Evolutionary conservation across 768 basidiomycete species (phyloP), one percentile per base, ranked within the genome.

Genomic region (Boletus coccyginus): DNA sequence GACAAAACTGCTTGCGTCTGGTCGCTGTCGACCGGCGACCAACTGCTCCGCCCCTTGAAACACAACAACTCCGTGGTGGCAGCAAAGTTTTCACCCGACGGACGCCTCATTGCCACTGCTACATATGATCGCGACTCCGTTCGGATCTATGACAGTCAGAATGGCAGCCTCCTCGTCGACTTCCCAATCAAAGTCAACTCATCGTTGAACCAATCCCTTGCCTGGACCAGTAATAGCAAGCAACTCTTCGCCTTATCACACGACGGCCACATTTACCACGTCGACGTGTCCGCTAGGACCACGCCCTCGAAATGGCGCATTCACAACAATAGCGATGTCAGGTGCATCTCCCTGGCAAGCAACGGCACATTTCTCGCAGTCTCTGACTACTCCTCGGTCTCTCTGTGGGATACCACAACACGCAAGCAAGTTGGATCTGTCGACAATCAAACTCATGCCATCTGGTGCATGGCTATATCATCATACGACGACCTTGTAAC

Each of bases 331-430:
- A 14, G 19, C 1, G 1, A 32, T 12, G 46, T 42, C 10, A 29
- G 0, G 12, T 52, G 39, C 31, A 46, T 60, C 7, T 3, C 47
- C 24, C 16, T 60, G 7, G 43, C 51, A 6, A 40, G 17, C 21
- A 32, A 46, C 7, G 52, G 39, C 17, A 21, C 13, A 5, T 52
- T 48, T 38, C 31, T 60, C n/a, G 57, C 51, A n/a, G 47, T 24
- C 21, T 33, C 41, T 4, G 33, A n/a, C 0, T 3, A 12, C 1
- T 40, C 52, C 0, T 56, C 47, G 11, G 40, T 61, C 16, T 61
- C 60, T 1, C 50, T 61, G 17, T 60, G 58, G 58, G 33, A 56
- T 38, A n/a, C 24, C 1, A 39, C 5, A 0, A 60, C 53, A 1
- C 54, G 43, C 24, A 5, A 50, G 11, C 52, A 51, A 31, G 50